Conservation (phyloP, 257 asterid genomes). For the Penstemon barbatus region DNA sequence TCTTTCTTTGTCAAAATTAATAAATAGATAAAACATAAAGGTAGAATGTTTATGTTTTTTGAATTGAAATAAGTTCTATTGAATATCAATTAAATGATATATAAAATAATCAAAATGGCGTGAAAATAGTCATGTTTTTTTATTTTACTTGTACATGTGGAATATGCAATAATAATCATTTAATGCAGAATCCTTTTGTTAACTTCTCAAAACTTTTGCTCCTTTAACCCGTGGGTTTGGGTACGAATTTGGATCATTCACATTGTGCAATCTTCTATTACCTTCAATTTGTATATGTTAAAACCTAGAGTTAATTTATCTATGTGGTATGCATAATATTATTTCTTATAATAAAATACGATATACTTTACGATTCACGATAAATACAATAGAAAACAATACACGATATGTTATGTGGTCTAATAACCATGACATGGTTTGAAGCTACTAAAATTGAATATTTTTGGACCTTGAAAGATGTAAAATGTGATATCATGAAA, state of each 20-base stretch:
- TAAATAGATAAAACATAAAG: too few relatives aligned
- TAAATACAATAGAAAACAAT: too few relatives aligned
- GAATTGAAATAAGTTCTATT: too few relatives aligned
- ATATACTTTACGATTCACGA: too few relatives aligned
- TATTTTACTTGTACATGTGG: slow-evolving; percentile 20
- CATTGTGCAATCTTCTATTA: not conserved
- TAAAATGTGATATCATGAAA: not conserved
- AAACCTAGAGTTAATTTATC: not conserved
- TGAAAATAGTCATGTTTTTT: slow-evolving; percentile 17
- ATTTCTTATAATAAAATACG: not conserved
- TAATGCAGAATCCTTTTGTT: slow-evolving; percentile 33
- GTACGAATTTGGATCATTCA: not conserved
- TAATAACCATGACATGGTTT: not conserved
- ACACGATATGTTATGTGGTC: too few relatives aligned
- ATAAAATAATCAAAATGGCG: slow-evolving; percentile 31
- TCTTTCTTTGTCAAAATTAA: too few relatives aligned
- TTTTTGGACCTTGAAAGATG: not conserved
- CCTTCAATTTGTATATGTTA: not conserved
- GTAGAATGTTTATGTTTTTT: too few relatives aligned
- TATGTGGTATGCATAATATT: not conserved
- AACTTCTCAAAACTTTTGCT: not conserved
- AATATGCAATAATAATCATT: slow-evolving; percentile 17
- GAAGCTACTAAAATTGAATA: not conserved
- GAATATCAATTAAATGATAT: slow-evolving; percentile 18
- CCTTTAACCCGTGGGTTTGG: slow-evolving; percentile 2